Percentiles rank a stretch among this genome's conserved stretches.
These are phyloP conservation scores for Macrolepiota fuliginosa DNA, from an alignment of 768 basidiomycete genomes.

Conservation along the genomic window DNA sequence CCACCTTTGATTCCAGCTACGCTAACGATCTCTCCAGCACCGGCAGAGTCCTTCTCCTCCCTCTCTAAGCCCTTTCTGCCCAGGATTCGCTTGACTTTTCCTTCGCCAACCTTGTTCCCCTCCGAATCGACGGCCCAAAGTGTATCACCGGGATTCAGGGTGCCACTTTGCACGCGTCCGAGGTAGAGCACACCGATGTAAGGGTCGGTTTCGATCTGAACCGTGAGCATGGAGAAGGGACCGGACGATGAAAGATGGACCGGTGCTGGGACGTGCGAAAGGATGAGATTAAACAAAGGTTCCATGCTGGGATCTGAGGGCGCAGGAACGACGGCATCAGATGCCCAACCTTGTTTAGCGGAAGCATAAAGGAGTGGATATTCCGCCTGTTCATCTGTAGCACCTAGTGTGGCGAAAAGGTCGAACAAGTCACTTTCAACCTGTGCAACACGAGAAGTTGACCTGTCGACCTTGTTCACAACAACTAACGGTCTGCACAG, in stretches of 20 bases:
- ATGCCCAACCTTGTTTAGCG: slow-evolving; percentile 50
- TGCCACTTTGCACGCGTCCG: slow-evolving; percentile 42
- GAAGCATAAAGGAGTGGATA: slow-evolving; percentile 51
- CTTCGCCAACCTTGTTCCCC: slow-evolving; percentile 47
- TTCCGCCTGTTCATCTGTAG: slow-evolving; percentile 49
- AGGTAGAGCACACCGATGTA: slow-evolving; percentile 50
- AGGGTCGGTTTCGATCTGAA: slow-evolving; percentile 49
- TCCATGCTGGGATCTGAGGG: slow-evolving; percentile 31
- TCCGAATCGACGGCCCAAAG: slow-evolving; percentile 37
- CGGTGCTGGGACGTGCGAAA: slow-evolving; percentile 41
- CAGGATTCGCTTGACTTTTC: slow-evolving; percentile 47
- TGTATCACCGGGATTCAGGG: slow-evolving; percentile 36
- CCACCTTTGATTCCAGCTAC: slow-evolving; percentile 47
- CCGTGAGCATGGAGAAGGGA: slow-evolving; percentile 51
- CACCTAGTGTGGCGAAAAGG: slow-evolving; percentile 48
- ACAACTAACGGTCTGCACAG: slow-evolving; percentile 41
- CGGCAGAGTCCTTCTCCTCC: slow-evolving; percentile 41
- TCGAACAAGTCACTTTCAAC: slow-evolving; percentile 52
- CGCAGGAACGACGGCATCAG: slow-evolving; percentile 23
- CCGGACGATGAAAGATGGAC: slow-evolving; percentile 31
- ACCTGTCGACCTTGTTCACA: slow-evolving; percentile 48
- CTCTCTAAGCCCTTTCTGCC: slow-evolving; percentile 37
- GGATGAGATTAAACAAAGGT: slow-evolving; percentile 44
- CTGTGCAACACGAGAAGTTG: slow-evolving; percentile 39
- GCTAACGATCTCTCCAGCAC: slow-evolving; percentile 48